phyloP scores from a whole-genome alignment of 176 grass and related monocot genomes.

The Stipa capillata region DNA sequence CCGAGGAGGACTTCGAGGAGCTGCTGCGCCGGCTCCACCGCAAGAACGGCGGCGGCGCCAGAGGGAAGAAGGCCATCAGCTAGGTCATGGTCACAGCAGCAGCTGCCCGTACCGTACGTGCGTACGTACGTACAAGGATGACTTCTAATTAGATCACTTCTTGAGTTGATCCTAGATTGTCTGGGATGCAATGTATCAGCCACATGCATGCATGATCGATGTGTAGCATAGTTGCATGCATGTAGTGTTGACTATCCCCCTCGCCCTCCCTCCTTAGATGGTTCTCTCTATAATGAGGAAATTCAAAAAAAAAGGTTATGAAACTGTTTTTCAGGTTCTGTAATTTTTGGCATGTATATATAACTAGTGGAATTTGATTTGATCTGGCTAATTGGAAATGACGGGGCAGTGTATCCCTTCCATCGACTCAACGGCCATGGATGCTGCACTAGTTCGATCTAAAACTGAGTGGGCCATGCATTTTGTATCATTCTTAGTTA shows the following conservation, averaged over 20 bases:
- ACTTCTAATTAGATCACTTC: background rate
- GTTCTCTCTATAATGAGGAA: too few relatives aligned
- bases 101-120: background rate
- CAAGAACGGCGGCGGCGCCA: conserved; percentile 1
- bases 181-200: conserved; percentile 21
- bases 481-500: conserved; percentile 21
- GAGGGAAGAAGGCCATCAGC: conserved; percentile 19
- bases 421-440: conserved; percentile 19
- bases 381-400: conserved; percentile 1
- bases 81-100: too few relatives aligned
- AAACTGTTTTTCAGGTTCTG: too few relatives aligned
- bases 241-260: conserved; percentile 18
- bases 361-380: background rate
- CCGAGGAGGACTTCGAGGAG: conserved; percentile 41
- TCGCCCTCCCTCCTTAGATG: too few relatives aligned
- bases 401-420: background rate
- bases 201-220: too few relatives aligned
- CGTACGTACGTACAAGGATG: background rate
- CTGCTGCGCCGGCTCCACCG: conserved; percentile 27
- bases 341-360: background rate
- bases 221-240: too few relatives aligned
- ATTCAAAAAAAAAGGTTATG: too few relatives aligned
- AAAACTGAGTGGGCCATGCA: conserved; percentile 14
- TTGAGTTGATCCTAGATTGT: background rate
- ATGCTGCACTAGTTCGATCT: conserved; percentile 17